A percentile compares a stretch with the other conserved stretches of the same genome.
These are phyloP conservation scores for Clavariopsis aquatica DNA, from an alignment of 495 filamentous ascomycete genomes.

Conservation along the genomic window DNA sequence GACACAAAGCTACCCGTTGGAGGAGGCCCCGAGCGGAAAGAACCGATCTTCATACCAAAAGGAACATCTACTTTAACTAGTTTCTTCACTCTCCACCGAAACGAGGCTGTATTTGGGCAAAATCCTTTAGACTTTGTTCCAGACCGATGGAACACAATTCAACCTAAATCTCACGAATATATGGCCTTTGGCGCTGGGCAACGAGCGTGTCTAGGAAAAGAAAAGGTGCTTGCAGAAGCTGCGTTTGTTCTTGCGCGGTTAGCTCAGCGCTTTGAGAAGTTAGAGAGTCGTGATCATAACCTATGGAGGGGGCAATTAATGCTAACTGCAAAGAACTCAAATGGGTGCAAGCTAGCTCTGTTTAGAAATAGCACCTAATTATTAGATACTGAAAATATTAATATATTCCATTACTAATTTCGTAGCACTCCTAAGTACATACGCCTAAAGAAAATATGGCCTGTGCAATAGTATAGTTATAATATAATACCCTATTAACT, in stretches of 20 bases:
- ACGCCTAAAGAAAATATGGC: too few species aligned
- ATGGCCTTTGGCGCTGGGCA: slow-evolving; percentile 9
- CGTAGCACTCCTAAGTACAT: too few species aligned
- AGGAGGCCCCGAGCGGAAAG: neutral
- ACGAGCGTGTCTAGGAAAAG: slow-evolving; percentile 29
- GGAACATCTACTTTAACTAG: neutral
- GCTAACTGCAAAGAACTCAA: slow-evolving; percentile 34
- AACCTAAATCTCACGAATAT: neutral
- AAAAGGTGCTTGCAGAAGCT: slow-evolving; percentile 29
- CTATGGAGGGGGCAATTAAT: slow-evolving; percentile 33
- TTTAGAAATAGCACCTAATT: neutral
- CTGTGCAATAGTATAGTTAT: too few species aligned
- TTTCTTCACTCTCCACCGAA: slow-evolving; percentile 7
- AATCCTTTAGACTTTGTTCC: neutral
- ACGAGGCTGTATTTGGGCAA: slow-evolving; percentile 1
- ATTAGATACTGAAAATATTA: too few species aligned
- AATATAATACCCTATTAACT: too few species aligned
- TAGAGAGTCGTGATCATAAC: slow-evolving; percentile 24
- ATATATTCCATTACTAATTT: too few species aligned
- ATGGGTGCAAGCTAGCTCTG: slow-evolving; percentile 26
- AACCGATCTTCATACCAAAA: neutral
- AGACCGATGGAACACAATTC: neutral
- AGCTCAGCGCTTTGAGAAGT: slow-evolving; percentile 4
- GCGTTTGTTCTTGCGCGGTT: slow-evolving; percentile 29
- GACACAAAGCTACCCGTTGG: slow-evolving; percentile 4